Conservation (phyloP, 352 stramenopile species). For the Plasmopara muralis region DNA sequence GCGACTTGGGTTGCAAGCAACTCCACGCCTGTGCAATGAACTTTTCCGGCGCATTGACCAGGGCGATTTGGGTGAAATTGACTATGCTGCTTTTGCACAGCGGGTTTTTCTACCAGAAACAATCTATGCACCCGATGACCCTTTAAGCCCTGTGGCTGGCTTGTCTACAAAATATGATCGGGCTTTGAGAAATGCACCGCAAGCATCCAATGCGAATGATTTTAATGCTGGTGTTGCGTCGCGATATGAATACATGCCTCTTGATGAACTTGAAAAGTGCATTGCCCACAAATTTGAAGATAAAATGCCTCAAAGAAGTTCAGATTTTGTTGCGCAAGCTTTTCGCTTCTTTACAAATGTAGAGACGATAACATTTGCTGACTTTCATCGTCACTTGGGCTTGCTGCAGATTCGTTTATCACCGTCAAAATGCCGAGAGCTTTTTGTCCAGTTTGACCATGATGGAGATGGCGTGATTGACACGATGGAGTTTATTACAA, state of each 20-base stretch:
- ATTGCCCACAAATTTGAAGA: slow-evolving; percentile 60
- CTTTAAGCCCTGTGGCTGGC: background rate
- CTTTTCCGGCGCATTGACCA: slow-evolving; percentile 59
- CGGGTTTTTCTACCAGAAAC: slow-evolving; percentile 48
- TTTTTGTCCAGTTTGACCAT: slow-evolving; percentile 61
- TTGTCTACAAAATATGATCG: background rate
- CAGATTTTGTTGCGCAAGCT: slow-evolving; percentile 46
- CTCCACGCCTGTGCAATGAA: slow-evolving; percentile 38
- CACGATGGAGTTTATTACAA: slow-evolving; percentile 52
- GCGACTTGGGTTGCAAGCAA: slow-evolving; percentile 46
- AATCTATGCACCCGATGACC: slow-evolving; percentile 20
- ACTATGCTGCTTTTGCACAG: slow-evolving; percentile 51
- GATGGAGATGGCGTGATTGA: slow-evolving; percentile 58
- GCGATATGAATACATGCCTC: slow-evolving; percentile 39
- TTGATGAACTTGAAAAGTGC: slow-evolving; percentile 48
- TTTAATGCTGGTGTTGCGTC: slow-evolving; percentile 1
- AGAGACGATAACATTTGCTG: slow-evolving; percentile 49
- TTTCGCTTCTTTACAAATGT: slow-evolving; percentile 67
- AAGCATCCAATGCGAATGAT: background rate
- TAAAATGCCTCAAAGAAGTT: slow-evolving; percentile 36
- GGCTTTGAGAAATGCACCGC: slow-evolving; percentile 1
- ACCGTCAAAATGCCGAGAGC: slow-evolving; percentile 38
- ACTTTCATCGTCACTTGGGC: slow-evolving; percentile 50
- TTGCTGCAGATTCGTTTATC: slow-evolving; percentile 60
- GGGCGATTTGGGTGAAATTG: slow-evolving; percentile 59